A percentile compares a stretch with the other conserved stretches of the same genome.
Evolutionary conservation across 2,329 filamentous ascomycete species (phyloP).

Genomic region (Apiospora malaysiana): DNA sequence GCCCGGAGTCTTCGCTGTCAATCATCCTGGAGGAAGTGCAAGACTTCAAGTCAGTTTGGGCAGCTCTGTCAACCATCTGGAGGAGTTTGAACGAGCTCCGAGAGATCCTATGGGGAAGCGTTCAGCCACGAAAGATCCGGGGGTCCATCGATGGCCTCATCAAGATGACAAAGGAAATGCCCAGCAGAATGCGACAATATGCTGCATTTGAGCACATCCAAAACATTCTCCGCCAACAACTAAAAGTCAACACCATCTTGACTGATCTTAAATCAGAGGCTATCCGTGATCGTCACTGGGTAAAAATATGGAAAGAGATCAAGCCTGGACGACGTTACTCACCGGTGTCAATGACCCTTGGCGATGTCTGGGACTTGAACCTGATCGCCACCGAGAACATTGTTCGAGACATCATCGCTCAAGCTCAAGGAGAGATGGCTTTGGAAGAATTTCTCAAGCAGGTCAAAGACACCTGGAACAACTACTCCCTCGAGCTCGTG

Average conservation of each 20-base stretch:
- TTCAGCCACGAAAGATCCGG: constrained; percentile 92
- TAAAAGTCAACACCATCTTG: constrained; percentile 90
- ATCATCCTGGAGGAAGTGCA: constrained; percentile 93
- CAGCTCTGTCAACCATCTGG: constrained; percentile 94
- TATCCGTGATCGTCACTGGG: constrained; percentile 95
- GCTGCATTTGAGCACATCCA: constrained; percentile 99
- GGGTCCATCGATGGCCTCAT: constrained; percentile 88
- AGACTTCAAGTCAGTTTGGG: constrained; percentile 99
- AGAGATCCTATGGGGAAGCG: constrained; percentile 91
- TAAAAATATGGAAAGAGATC: constrained; percentile 95
- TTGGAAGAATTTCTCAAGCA: constrained; percentile 96
- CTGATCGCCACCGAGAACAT: constrained; percentile 84
- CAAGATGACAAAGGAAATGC: constrained; percentile 99
- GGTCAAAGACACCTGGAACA: constrained; percentile 96
- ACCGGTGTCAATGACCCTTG: constrained; percentile 92
- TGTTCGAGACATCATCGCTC: constrained; percentile 90
- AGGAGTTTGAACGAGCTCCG: constrained; percentile 91
- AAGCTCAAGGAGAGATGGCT: constrained; percentile 98
- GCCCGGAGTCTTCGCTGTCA: constrained; percentile 79
- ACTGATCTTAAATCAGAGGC: constrained; percentile 95
- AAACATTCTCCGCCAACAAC: constrained; percentile 81
- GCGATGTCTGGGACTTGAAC: constrained; percentile 97
- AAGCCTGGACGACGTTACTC: constrained; percentile 94
- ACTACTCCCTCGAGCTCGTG: constrained; percentile 91
- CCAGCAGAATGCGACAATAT: constrained; percentile 97